phyloP scores from a whole-genome alignment of 2,329 filamentous ascomycete genomes.

The Neofusicoccum cordaticola region DNA sequence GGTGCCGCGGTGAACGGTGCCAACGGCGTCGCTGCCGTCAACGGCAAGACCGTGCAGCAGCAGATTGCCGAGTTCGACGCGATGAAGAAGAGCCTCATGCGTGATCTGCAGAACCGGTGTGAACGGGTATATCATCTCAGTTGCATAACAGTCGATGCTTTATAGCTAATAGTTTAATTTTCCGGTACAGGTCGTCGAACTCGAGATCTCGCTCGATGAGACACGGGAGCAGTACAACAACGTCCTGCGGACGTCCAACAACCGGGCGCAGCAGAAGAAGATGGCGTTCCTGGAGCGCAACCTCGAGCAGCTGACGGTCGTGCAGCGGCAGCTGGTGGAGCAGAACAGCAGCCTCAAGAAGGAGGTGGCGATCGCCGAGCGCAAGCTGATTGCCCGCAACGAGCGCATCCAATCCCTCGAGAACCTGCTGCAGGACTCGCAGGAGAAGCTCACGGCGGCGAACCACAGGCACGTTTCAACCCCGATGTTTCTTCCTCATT shows the following conservation, averaged over 20 bases:
- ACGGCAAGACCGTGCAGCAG: conserved; percentile 91
- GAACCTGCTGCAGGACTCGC: conserved; percentile 87
- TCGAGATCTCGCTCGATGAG: conserved; percentile 96
- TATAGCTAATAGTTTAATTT: conserved; percentile 13
- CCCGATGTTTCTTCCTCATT: conserved; percentile 16
- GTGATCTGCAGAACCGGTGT: conserved; percentile 95
- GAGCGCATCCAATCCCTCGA: conserved; percentile 96
- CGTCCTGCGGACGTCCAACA: conserved; percentile 92
- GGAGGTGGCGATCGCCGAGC: conserved; percentile 96
- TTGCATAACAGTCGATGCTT: conserved; percentile 17
- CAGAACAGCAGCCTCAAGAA: conserved; percentile 98
- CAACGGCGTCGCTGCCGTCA: conserved; percentile 56
- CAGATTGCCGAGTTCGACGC: conserved; percentile 98
- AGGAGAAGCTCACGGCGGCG: conserved; percentile 95
- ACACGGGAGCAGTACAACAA: conserved; percentile 99
- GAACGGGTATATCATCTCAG: conserved; percentile 63
- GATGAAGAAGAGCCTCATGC: conserved; percentile 99
- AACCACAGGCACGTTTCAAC: conserved; percentile 78
- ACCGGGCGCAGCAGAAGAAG: conserved; percentile 99
- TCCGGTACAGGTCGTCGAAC: conserved; percentile 67
- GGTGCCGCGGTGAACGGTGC: conserved; percentile 51
- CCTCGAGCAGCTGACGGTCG: conserved; percentile 93
- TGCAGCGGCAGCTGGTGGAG: conserved; percentile 95
- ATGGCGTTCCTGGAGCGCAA: conserved; percentile 99
- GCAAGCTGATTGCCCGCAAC: conserved; percentile 93